These are phyloP conservation scores for Mycena olivaceomarginata DNA, from an alignment of 768 basidiomycete species.

Conservation along the genomic window DNA sequence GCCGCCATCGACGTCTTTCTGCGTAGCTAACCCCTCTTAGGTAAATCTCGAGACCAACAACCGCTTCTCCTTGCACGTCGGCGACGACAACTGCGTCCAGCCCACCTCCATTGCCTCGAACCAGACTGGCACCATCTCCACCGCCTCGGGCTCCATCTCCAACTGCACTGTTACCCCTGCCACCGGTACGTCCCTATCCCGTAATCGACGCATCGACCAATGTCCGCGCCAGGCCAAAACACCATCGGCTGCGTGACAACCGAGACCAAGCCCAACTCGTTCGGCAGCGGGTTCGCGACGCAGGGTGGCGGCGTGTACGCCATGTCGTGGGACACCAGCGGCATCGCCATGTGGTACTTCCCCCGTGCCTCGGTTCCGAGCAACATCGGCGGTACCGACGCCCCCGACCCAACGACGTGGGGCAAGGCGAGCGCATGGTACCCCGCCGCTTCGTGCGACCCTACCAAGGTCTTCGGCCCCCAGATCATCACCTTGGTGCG, in stretches of 20 bases:
- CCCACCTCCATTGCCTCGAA: constrained; percentile 42
- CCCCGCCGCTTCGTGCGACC: constrained; percentile 75
- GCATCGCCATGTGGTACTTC: constrained; percentile 65
- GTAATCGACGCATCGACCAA: not conserved
- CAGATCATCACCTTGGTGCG: constrained; percentile 73
- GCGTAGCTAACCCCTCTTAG: not conserved
- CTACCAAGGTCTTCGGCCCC: constrained; percentile 73
- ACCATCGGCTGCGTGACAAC: constrained; percentile 53
- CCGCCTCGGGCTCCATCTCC: constrained; percentile 46
- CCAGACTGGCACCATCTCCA: constrained; percentile 47
- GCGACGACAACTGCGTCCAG: constrained; percentile 59
- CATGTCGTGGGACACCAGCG: constrained; percentile 70
- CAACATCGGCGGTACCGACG: constrained; percentile 68
- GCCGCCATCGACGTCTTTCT: not conserved
- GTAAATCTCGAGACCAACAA: constrained; percentile 59
- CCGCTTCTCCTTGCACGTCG: constrained; percentile 76
- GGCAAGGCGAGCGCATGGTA: constrained; percentile 75
- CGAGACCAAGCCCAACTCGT: constrained; percentile 55
- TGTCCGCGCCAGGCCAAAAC: constrained; percentile 27
- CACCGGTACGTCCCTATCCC: constrained; percentile 12
- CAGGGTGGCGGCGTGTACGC: constrained; percentile 79
- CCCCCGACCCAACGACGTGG: constrained; percentile 76
- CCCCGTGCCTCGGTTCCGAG: constrained; percentile 72
- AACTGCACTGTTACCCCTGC: constrained; percentile 40
- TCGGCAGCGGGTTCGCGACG: constrained; percentile 42